Percentiles rank a stretch among this genome's conserved stretches.
Evolutionary conservation across 2,329 filamentous ascomycete species (phyloP).

Genomic region (Cercospora sp.): DNA sequence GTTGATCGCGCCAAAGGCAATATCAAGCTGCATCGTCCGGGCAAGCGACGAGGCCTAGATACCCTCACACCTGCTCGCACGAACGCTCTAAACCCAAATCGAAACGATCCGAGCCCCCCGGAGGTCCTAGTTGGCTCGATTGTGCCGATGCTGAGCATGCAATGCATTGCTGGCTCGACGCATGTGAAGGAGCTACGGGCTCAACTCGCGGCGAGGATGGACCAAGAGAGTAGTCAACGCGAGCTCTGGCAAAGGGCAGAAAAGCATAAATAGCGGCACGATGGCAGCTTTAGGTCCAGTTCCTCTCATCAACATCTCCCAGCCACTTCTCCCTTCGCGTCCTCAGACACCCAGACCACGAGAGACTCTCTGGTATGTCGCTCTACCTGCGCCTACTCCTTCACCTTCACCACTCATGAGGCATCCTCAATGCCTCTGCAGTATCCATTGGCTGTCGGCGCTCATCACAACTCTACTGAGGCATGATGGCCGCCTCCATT

Average conservation of each 20-base stretch:
- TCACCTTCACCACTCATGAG: neutral
- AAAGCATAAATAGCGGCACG: conserved; percentile 38
- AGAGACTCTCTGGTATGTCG: conserved; percentile 21
- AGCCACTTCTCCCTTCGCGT: conserved; percentile 20
- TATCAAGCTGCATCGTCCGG: conserved; percentile 29
- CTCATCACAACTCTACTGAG: neutral
- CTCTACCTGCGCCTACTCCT: conserved; percentile 1
- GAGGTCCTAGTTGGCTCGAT: conserved; percentile 47
- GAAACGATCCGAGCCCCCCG: conserved; percentile 46
- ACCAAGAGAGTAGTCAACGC: conserved; percentile 3
- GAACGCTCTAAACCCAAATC: conserved; percentile 44
- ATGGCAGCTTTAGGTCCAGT: conserved; percentile 18
- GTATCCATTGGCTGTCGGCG: conserved; percentile 14
- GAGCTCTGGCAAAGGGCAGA: conserved; percentile 10
- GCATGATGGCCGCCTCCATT: neutral
- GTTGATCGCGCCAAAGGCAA: conserved; percentile 32
- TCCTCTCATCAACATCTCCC: conserved; percentile 23
- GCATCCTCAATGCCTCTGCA: neutral
- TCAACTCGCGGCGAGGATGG: conserved; percentile 21
- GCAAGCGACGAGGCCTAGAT: conserved; percentile 31
- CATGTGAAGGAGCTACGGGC: conserved; percentile 21
- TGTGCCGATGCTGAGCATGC: conserved; percentile 20
- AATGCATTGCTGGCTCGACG: conserved; percentile 20
- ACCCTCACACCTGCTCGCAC: conserved; percentile 30
- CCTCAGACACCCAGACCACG: conserved; percentile 7